Evolutionary conservation across 1,139 yeast genomes (phyloP).

Genomic region (Barnettozyma hawaiiensis): DNA sequence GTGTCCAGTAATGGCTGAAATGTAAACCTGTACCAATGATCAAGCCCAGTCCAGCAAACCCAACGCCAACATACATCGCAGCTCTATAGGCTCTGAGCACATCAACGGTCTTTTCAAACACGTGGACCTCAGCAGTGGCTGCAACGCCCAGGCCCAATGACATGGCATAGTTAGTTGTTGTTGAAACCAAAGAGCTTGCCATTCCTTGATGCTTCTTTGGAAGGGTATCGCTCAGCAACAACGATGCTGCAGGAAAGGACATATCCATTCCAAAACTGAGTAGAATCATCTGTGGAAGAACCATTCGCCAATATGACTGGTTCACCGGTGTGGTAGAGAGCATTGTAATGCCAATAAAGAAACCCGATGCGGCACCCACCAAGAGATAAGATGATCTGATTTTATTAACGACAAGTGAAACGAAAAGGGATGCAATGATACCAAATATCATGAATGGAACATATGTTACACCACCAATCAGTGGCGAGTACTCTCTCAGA

Average conservation of each 20-base stretch:
- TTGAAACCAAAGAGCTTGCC: conserved; percentile 54
- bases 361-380: conserved; percentile 39
- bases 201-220: conserved; percentile 52
- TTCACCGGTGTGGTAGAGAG: conserved; percentile 44
- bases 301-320: conserved; percentile 41
- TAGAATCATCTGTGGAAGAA: conserved; percentile 44
- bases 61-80: conserved; percentile 37
- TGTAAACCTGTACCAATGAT: conserved; percentile 13
- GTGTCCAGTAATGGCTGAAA: conserved; percentile 6
- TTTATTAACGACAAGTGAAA: conserved; percentile 38
- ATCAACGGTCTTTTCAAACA: conserved; percentile 25
- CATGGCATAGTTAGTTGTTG: conserved; percentile 50
- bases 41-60: conserved; percentile 26
- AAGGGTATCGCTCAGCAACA: conserved; percentile 44
- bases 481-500: conserved; percentile 40
- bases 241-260: conserved; percentile 53
- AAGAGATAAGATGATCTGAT: conserved; percentile 42
- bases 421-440: conserved; percentile 39
- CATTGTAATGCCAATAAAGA: conserved; percentile 44
- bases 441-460: conserved; percentile 44
- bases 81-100: conserved; percentile 37
- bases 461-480: conserved; percentile 40
- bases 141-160: conserved; percentile 49
- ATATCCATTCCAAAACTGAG: conserved; percentile 55
- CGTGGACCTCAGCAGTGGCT: conserved; percentile 41